phyloP scores from a whole-genome alignment of 2,329 filamentous ascomycete genomes.

The Epichloe sibirici region DNA sequence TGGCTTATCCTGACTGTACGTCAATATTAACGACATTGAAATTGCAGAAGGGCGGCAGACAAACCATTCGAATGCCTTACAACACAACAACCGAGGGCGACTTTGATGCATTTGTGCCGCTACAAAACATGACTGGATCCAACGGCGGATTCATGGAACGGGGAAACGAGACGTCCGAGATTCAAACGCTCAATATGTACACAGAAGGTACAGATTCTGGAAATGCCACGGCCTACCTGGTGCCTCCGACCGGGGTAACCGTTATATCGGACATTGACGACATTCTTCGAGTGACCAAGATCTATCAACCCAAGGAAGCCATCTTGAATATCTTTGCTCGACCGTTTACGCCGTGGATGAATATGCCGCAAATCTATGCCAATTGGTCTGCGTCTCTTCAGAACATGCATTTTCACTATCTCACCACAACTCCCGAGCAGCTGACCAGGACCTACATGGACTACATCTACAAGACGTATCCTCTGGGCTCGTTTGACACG shows the following conservation, averaged over 20 bases:
- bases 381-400: constrained; percentile 59
- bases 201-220: constrained; percentile 52
- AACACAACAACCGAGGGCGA: constrained; percentile 56
- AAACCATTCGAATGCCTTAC: constrained; percentile 52
- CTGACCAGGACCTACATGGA: constrained; percentile 68
- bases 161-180: constrained; percentile 50
- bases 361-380: constrained; percentile 69
- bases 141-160: constrained; percentile 37
- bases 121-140: constrained; percentile 44
- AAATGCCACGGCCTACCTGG: constrained; percentile 66
- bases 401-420: constrained; percentile 67
- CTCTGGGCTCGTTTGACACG: constrained; percentile 65
- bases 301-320: constrained; percentile 63
- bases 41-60: constrained; percentile 39
- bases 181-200: constrained; percentile 59
- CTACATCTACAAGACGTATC: constrained; percentile 68
- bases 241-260: constrained; percentile 57
- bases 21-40: background rate
- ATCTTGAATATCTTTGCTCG: constrained; percentile 66
- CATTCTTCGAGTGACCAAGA: constrained; percentile 69
- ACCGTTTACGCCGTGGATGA: constrained; percentile 58
- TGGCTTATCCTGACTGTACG: background rate
- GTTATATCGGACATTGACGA: constrained; percentile 71
- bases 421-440: constrained; percentile 71
- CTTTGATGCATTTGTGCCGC: constrained; percentile 57